These are phyloP conservation scores for Leptographium procerum DNA, from an alignment of 2,329 filamentous ascomycete genomes.

Conservation along the genomic window DNA sequence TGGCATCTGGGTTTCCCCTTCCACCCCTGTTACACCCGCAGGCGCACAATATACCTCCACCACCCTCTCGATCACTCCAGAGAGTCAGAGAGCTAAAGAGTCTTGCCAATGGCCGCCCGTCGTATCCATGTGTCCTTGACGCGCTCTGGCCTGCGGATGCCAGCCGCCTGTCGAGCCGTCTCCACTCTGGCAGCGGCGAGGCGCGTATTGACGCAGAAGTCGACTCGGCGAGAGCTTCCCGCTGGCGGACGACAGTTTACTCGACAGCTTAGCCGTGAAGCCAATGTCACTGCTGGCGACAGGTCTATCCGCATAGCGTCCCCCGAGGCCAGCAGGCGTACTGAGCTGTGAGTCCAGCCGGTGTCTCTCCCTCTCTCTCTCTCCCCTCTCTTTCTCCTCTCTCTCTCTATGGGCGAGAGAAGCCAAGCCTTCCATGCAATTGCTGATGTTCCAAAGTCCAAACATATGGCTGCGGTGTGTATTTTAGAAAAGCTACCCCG, in stretches of 20 bases:
- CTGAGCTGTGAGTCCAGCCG: slow-evolving; percentile 7
- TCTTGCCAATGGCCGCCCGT: too few relatives aligned
- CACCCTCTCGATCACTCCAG: too few relatives aligned
- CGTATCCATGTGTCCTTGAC: background rate
- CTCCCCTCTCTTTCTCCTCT: too few relatives aligned
- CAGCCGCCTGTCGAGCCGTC: background rate
- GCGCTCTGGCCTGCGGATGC: background rate
- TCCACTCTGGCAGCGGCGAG: background rate
- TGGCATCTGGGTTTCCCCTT: too few relatives aligned
- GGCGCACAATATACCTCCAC: background rate
- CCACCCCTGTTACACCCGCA: too few relatives aligned
- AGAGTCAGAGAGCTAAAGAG: too few relatives aligned
- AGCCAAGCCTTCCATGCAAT: background rate
- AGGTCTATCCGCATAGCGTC: slow-evolving; percentile 11
- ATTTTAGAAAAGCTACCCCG: too few relatives aligned
- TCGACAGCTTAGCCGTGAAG: slow-evolving; percentile 3
- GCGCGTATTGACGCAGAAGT: background rate
- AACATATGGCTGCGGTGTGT: slow-evolving; percentile 14
- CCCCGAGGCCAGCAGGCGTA: slow-evolving; percentile 12
- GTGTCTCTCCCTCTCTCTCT: background rate
- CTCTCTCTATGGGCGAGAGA: too few relatives aligned
- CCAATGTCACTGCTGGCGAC: slow-evolving; percentile 3
- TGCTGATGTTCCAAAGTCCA: background rate
- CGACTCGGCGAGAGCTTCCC: background rate
- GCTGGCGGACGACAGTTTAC: background rate